Evolutionary conservation across 352 stramenopile species (phyloP), one percentile per base, ranked within the genome.

Genomic region (Globisporangium recalcitrans): DNA sequence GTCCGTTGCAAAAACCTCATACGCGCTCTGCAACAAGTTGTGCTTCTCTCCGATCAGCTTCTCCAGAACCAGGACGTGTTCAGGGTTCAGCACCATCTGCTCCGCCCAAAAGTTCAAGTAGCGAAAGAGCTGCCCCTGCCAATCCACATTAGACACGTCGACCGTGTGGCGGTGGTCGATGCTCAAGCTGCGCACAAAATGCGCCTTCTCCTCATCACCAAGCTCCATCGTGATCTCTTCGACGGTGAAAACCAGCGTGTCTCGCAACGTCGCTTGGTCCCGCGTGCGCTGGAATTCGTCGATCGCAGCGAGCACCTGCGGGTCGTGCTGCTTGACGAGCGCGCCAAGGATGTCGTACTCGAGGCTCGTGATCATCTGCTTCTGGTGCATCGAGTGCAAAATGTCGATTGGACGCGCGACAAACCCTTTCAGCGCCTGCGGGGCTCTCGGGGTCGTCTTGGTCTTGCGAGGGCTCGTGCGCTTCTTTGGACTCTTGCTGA

Each of bases 1-100:
- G 44, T 91, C 82, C 2, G 63, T 75, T 31, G 66, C 68, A 53
- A 77, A 91, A 2, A 88, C 82, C 56, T 91, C 82, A 40, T 84
- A 90, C 13, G 82, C 78, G 48, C 82, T 91, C 57, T 91, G 75
- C 46, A 91, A 38, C 47, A 91, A 65, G 47, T 88, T 83, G 58
- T 91, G 82, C 4, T 73, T 70, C 31, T 83, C 71, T 3, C 48
- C 52, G 0, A 87, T 73, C 58, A 91, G 71, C 36, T 36, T 48
- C 4, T 68, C 72, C 61, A 91, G 51, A 4, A 79, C 80, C 0
- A 49, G 70, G 0, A 72, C 77, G 11, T 82, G 69, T 1, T 74
- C 69, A 0, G 61, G 49, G 1, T 69, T 69, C 24, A 91, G 58
- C 0, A 70, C 27, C 14, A 69, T 52, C 1, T 72, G 68, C 4